phyloP scores from a whole-genome alignment of 2,329 filamentous ascomycete genomes.

The Fusarium sp. region DNA sequence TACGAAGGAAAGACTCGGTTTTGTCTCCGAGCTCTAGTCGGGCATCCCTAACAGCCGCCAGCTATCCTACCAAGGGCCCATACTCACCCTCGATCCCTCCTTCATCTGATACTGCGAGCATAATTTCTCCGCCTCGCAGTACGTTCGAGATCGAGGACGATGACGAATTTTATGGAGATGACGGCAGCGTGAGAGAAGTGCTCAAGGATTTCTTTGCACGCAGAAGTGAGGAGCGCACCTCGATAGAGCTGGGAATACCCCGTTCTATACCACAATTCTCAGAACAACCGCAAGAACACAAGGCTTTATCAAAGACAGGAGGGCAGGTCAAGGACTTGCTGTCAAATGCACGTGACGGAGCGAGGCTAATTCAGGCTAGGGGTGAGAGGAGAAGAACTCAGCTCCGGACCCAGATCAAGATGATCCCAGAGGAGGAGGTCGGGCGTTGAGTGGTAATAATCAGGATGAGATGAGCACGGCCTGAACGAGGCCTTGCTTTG shows the following conservation, averaged over 20 bases:
- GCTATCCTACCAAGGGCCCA: constrained; percentile 36
- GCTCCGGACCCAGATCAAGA: constrained; percentile 55
- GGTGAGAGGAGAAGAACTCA: constrained; percentile 54
- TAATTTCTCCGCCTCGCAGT: constrained; percentile 44
- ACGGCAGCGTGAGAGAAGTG: constrained; percentile 36
- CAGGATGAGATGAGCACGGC: not conserved
- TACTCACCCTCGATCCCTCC: constrained; percentile 30
- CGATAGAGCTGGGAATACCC: constrained; percentile 23
- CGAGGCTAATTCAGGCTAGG: constrained; percentile 41
- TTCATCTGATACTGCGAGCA: constrained; percentile 25
- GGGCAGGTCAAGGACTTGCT: constrained; percentile 46
- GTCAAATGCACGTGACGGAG: constrained; percentile 43
- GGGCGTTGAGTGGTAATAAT: constrained; percentile 16
- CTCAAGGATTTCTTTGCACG: constrained; percentile 45
- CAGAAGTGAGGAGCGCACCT: constrained; percentile 42
- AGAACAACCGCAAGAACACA: constrained; percentile 20
- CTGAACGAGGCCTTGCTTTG: not conserved
- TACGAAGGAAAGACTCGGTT: constrained; percentile 45
- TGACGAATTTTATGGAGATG: constrained; percentile 35
- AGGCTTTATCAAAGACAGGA: constrained; percentile 39
- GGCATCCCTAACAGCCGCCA: constrained; percentile 26
- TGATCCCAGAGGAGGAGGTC: constrained; percentile 49
- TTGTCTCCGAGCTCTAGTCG: constrained; percentile 30
- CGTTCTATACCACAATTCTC: constrained; percentile 24
- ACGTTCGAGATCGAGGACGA: constrained; percentile 55